Conservation (phyloP, 2,329 filamentous ascomycete genomes). For the Aspergillus eucalypticola region DNA sequence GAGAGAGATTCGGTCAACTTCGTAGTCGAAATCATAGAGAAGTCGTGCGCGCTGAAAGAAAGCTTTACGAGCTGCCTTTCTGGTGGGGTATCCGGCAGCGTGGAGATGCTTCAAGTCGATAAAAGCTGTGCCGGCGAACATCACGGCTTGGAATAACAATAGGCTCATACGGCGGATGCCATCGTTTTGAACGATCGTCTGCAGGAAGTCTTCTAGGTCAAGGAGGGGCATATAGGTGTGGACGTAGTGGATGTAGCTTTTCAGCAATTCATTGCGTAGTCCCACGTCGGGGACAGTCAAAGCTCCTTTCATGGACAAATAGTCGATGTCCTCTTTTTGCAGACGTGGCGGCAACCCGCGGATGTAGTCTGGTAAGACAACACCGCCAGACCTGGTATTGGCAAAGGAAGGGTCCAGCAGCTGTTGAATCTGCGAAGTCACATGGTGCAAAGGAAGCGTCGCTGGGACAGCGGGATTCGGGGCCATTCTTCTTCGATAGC, state of each 20-base stretch:
- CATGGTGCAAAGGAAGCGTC: slow-evolving; percentile 38
- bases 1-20: slow-evolving; percentile 81
- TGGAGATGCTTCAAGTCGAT: slow-evolving; percentile 76
- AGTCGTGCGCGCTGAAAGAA: slow-evolving; percentile 89
- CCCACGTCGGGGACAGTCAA: slow-evolving; percentile 69
- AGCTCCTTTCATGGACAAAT: slow-evolving; percentile 81
- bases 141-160: slow-evolving; percentile 87
- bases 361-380: slow-evolving; percentile 67
- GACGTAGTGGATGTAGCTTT: slow-evolving; percentile 83
- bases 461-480: slow-evolving; percentile 44
- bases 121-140: slow-evolving; percentile 90
- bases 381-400: slow-evolving; percentile 50
- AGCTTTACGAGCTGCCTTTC: slow-evolving; percentile 80
- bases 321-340: slow-evolving; percentile 77
- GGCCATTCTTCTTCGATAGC: slow-evolving; percentile 48
- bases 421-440: slow-evolving; percentile 39
- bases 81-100: slow-evolving; percentile 72
- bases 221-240: slow-evolving; percentile 92
- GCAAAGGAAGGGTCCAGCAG: slow-evolving; percentile 47
- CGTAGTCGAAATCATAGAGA: slow-evolving; percentile 94
- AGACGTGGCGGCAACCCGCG: slow-evolving; percentile 77
- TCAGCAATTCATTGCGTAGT: slow-evolving; percentile 78
- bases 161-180: slow-evolving; percentile 74
- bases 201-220: slow-evolving; percentile 63
- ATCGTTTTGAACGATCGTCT: slow-evolving; percentile 63